These are phyloP conservation scores for Cerrena zonata DNA, from an alignment of 1,284 basidiomycete genomes.

Conservation along the genomic window DNA sequence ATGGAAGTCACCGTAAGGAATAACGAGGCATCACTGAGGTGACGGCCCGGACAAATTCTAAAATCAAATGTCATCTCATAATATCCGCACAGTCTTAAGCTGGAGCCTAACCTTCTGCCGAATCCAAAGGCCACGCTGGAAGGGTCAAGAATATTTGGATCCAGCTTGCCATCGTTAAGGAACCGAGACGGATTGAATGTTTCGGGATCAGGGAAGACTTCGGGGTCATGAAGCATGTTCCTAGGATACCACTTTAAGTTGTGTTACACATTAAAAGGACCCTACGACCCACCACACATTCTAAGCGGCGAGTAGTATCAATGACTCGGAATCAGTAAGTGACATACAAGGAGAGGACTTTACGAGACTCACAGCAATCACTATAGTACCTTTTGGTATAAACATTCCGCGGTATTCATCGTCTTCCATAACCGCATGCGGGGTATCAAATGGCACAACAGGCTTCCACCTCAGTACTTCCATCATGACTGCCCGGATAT, in stretches of 20 bases:
- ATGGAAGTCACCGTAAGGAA: slow-evolving; percentile 12
- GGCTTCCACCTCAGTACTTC: slow-evolving; percentile 3
- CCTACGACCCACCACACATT: slow-evolving; percentile 2
- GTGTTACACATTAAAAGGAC: background rate
- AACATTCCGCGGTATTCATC: slow-evolving; percentile 21
- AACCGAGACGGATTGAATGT: slow-evolving; percentile 13
- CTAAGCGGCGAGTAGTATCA: background rate
- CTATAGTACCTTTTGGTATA: slow-evolving; percentile 18
- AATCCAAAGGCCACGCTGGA: slow-evolving; percentile 17
- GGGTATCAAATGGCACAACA: background rate
- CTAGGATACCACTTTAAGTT: slow-evolving; percentile 1
- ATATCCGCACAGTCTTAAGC: background rate
- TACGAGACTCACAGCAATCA: slow-evolving; percentile 5
- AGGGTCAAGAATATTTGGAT: slow-evolving; percentile 8
- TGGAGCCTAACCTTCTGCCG: slow-evolving; percentile 7
- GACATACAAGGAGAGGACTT: background rate
- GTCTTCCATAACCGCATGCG: slow-evolving; percentile 7
- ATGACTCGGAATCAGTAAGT: background rate
- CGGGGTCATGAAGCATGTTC: slow-evolving; percentile 15
- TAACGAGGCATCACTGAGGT: slow-evolving; percentile 5
- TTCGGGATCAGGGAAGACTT: slow-evolving; percentile 11
- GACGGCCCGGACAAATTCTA: slow-evolving; percentile 8
- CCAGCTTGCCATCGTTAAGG: slow-evolving; percentile 8
- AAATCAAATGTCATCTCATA: background rate
- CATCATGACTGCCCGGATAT: slow-evolving; percentile 2